Base-by-base conservation (phyloP, 768 basidiomycete genomes). In the Leccinellum albellum region DNA sequence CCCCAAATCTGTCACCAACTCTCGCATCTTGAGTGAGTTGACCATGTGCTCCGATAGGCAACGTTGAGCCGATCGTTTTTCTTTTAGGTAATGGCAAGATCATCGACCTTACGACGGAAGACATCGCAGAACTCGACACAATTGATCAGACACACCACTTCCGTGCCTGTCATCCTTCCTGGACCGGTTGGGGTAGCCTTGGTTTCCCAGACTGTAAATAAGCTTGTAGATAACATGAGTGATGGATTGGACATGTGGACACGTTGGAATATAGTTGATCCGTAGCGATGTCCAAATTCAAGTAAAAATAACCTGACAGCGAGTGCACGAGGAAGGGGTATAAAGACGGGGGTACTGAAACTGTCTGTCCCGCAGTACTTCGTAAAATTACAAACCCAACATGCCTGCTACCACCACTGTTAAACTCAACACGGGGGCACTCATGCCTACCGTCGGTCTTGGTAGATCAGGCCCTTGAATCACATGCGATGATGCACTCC, bases 371-470 rank as follows among this genome's bases (percentile, higher is more conserved):
- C 37, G 33, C 42, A 10, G 12, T n/a, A n/a, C n/a, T n/a, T 53
- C 28, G 5, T 46, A 3, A n/a, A 42, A 17, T 29, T 23, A 42
- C 15, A 42, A 26, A 17, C 29, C 8, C 57, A 67, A 9, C 32
- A 85, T 86, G 84, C 81, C 82, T 63, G 77, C 77, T 26, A 72
- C 70, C 44, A 76, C 61, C 45, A 70, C 73, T 26, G 75, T 85
- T 47, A 87, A 79, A 59, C 83, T 92, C 63, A 91, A 89, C 78
- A 91, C 86, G 26, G 88, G 89, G 24, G 82, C 82, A 50, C 76
- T 81, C 64, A 92, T 94, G 79, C 89, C 90, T 66, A 83, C 82
- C 15, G 74, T 91, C 35, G 86, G 86, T 48, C 80, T 90, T 53
- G 87, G 85, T 80, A 61, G 35, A 74, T 62, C 26, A 3, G 26